A percentile compares a stretch with the other conserved stretches of the same genome.
These are phyloP conservation scores for Eucalyptus guilfoylei DNA, from an alignment of 345 rosid species.

Conservation along the genomic window DNA sequence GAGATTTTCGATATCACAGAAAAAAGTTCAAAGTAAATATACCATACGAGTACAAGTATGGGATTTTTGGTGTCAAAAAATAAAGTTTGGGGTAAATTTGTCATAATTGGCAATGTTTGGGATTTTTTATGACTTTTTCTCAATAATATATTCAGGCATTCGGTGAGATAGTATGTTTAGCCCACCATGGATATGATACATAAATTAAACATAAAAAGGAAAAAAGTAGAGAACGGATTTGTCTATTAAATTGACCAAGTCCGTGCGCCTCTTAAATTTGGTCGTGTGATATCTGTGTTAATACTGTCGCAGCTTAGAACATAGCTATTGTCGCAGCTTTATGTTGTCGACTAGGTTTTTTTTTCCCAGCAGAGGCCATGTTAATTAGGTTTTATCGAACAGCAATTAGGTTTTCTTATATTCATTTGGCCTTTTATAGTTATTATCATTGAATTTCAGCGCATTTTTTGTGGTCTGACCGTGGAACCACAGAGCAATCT, in stretches of 20 bases:
- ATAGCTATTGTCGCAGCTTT: too few species aligned
- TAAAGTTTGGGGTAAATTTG: too few species aligned
- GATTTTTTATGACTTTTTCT: too few species aligned
- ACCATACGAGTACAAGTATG: fast-evolving
- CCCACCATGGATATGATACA: too few species aligned
- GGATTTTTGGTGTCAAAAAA: too few species aligned
- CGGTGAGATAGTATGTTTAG: too few species aligned
- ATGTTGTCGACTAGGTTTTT: not conserved
- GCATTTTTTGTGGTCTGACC: not conserved
- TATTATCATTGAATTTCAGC: not conserved
- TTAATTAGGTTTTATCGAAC: not conserved
- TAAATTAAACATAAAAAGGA: too few species aligned
- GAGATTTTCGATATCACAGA: too few species aligned
- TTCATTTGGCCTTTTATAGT: not conserved
- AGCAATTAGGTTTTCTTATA: not conserved
- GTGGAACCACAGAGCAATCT: not conserved
- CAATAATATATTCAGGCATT: too few species aligned
- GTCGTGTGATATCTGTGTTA: not conserved
- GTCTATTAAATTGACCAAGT: not conserved
- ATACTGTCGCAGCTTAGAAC: not conserved
- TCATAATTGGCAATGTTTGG: too few species aligned
- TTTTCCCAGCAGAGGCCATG: not conserved
- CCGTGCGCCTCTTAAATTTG: not conserved
- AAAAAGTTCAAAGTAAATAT: too few species aligned
- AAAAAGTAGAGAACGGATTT: not conserved